These are phyloP conservation scores for Dothideomycetes sp. DNA, from an alignment of 2,329 filamentous ascomycete species.

Conservation along the genomic window DNA sequence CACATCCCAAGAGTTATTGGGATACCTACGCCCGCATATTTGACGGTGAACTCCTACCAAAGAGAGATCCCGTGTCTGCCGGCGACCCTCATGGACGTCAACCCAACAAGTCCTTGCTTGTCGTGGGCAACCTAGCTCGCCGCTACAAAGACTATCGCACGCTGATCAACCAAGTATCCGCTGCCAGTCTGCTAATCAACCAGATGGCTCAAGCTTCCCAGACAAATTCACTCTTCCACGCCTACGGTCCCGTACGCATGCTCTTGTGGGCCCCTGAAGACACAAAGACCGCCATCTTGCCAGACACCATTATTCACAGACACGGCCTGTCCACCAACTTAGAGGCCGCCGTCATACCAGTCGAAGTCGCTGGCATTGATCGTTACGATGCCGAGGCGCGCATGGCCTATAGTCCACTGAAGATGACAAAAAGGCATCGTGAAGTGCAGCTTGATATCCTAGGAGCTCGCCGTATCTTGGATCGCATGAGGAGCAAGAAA, in stretches of 20 bases:
- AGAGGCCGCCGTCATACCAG: slow-evolving; percentile 51
- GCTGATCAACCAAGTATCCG: background rate
- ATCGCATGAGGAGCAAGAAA: slow-evolving; percentile 12
- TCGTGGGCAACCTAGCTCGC: slow-evolving; percentile 32
- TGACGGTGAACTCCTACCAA: slow-evolving; percentile 39
- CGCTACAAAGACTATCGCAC: slow-evolving; percentile 7
- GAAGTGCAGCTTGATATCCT: slow-evolving; percentile 1
- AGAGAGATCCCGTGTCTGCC: slow-evolving; percentile 41
- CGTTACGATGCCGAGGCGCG: too few relatives aligned
- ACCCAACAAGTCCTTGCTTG: slow-evolving; percentile 64
- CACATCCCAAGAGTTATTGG: slow-evolving; percentile 17
- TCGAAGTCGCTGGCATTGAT: slow-evolving; percentile 27
- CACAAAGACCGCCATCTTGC: slow-evolving; percentile 52
- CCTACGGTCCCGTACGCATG: slow-evolving; percentile 70
- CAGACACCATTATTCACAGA: slow-evolving; percentile 49
- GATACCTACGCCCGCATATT: slow-evolving; percentile 44
- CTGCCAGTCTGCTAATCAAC: slow-evolving; percentile 41
- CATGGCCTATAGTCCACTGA: too few relatives aligned
- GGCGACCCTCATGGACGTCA: slow-evolving; percentile 35
- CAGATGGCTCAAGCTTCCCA: slow-evolving; percentile 53
- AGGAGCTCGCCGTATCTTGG: slow-evolving; percentile 1
- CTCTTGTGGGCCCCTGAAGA: slow-evolving; percentile 60
- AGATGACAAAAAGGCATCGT: background rate
- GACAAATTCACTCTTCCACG: slow-evolving; percentile 46
- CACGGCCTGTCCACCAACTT: slow-evolving; percentile 49